Base-by-base conservation (phyloP, 768 basidiomycete species). In the Mycena albidolilacea region DNA sequence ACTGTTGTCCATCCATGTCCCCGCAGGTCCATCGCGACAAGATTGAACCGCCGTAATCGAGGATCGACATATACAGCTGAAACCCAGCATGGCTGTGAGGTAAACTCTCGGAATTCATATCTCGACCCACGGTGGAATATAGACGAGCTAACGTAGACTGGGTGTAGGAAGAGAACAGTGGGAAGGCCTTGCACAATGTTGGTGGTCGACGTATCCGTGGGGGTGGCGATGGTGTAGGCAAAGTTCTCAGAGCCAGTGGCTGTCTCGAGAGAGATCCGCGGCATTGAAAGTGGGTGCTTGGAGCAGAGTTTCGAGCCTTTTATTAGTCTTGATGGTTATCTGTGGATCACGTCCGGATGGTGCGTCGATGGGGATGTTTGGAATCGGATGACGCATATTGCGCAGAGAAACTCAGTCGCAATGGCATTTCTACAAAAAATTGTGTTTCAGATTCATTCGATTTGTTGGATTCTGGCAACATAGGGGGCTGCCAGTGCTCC, bases 41-140 rank as follows among this genome's bases (percentile, higher is more conserved):
- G 78, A 64, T 85, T 86, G 76, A 83, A 85, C 19, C 83, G 77
- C 50, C 85, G 77, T n/a, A 86, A 59, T 37, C 77, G 41, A 1
- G 79, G 76, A 66, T 82, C 81, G 3, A 77, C 69, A 63, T 82
- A 85, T 73, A 83, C 82, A 7, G 75, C 83, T 84, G 55, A 43
- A 14, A 43, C 17, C 14, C 14, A 48, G 17, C 15, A 48, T 15
- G 15, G 15, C 0, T 48, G 14, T 15, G 17, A 48, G 7, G 14
- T 7, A 17, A 48, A 48, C 12, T 19, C 14, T 14, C 12, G 46
- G 17, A 30, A 30, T 30, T 30, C 4, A 30, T 30, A 3, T 30
- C 30, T 19, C 46, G 17, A 7, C 46, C 1, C 15, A 48, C 46
- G 17, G 17, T 48, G 46, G 15, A 48, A 48, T 17, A 48, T 48